Evolutionary conservation across 179 eudicot species (phyloP), one percentile per base, ranked within the genome.

Genomic region (Nepenthes alata): DNA sequence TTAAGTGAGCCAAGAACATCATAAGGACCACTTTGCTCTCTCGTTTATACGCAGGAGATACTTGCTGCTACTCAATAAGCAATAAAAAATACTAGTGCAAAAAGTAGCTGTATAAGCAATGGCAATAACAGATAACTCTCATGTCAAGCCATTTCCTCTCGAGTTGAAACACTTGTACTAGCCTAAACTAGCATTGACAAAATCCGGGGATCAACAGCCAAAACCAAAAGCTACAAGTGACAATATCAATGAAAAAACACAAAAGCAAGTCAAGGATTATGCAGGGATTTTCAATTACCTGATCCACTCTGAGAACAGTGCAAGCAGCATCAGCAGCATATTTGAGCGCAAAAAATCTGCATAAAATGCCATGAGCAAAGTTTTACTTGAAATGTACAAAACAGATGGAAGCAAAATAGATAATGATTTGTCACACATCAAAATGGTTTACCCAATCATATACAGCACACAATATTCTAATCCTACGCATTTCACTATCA

Each of bases 311-410:
- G 60, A 93, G 84, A 50, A 89, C 98, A 48, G 98, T 93, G 75
- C 95, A 89, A 49, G 78, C 95, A 67, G 96, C 98, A 81, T 89
- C 96, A 14, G 95, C 81, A 72, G 96, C 95, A 74, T 81, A 93
- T 74, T 91, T 91, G 37, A 91, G 87, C n/a, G 96, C 95, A 68
- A 86, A 87, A 61, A 74, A 75, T 81, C 96, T 91, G 83, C 72
- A 77, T 4, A 66, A 37, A 35, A 68, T 16, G 6, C 37, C 49
- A 37, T 3, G 11, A n/a, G 37, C 13, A 47, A 47, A n/a, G 2
- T 25, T 11, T 55, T 15, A 16, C 3, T 41, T 41, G 45, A 41
- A 7, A 4, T 41, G 45, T 7, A 41, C 45, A 41, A 4, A 7
- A 4, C 6, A 7, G 6, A 41, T 7, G 45, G 45, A 4, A 4